Evolutionary conservation across 768 basidiomycete species (phyloP), one percentile per base, ranked within the genome.

Genomic region (Boletus tomentosulus): DNA sequence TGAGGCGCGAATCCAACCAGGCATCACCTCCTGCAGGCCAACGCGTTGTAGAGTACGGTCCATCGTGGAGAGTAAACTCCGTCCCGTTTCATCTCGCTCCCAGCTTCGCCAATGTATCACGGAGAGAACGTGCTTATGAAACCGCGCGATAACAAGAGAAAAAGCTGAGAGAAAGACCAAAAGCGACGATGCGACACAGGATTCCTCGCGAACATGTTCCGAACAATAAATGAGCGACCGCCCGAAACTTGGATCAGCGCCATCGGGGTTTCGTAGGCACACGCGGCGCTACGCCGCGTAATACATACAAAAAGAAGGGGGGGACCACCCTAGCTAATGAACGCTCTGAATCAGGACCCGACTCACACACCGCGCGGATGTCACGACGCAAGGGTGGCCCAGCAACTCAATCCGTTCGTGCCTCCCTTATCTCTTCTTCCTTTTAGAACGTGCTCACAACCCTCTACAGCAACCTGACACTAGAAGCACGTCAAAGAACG

Each of bases 221-320:
- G 52, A 55, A 62, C 30, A 55, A 54, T n/a, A 45, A 47, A 34
- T 28, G 31, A 15, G 31, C 7, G 12, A n/a, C 27, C 44, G 19
- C 24, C 39, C 39, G 4, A 27, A 25, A 10, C 31, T 7, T 46
- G 45, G 45, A 52, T 54, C 46, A 54, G 57, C 65, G 65, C 57
- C 27, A 48, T 61, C 59, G 58, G 64, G 35, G 59, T 53, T 65
- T 56, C 57, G 51, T 55, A 45, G 48, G 51, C 57, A 54, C 38
- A 46, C 35, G 30, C 39, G 50, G 41, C 49, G 54, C 49, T 52
- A 45, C 50, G 47, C 33, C 50, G 39, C 51, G 39, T 57, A 45
- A 43, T n/a, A 31, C 51, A 53, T 60, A 63, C 58, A 65, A 67
- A 61, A 65, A 62, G 55, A 53, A 45, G 48, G 55, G 9, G 9